Evolutionary conservation across 2,329 filamentous ascomycete species (phyloP), one percentile per base, ranked within the genome.

Genomic region (Sporothrix brasiliensis): DNA sequence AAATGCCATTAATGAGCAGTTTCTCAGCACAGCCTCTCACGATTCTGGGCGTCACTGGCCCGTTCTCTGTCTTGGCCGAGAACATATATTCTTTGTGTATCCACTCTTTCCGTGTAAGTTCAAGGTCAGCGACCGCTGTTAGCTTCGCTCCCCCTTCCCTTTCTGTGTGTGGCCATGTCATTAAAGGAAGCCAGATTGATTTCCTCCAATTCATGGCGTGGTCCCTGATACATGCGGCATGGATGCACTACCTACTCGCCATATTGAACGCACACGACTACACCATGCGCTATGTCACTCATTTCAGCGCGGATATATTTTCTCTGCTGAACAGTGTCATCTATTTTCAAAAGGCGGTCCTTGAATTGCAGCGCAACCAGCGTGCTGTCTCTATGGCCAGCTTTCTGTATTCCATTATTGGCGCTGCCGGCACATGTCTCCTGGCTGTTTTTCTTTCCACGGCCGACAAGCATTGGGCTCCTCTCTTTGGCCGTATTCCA

Each of bases 141-240:
- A 21, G 44, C 27, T 4, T 30, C 27, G 7, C 6, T 19, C 13
- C 27, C 21, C 11, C 21, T 4, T 27, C 10, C 10, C 4, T 11
- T 13, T 9, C 50, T 24, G 21, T 24, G 53, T 56, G 5, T 56
- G 27, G 30, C 13, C 24, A 4, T 19, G 53, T 56, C 14, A 27
- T 27, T 56, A 27, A 56, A 13, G 14, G 24, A 39, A 58, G 39
- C 44, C n/a, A 70, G 60, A 39, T 70, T 30, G 68, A 70, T 34
- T 70, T 70, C 47, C 68, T 70, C 49, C 68, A 70, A 54, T 70
- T 70, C 60, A 70, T 70, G 60, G 68, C 68, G 6, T 70, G 68
- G 60, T 47, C 68, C 16, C n/a, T 70, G 60, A 70, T 70, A 9
- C 68, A 70, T n/a, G 60, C 68, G 14, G 58, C 68, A 16, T 70